A percentile compares a stretch with the other conserved stretches of the same genome.
Conservation (phyloP, 805 yeast species). For the Lipomyces anomalus region DNA sequence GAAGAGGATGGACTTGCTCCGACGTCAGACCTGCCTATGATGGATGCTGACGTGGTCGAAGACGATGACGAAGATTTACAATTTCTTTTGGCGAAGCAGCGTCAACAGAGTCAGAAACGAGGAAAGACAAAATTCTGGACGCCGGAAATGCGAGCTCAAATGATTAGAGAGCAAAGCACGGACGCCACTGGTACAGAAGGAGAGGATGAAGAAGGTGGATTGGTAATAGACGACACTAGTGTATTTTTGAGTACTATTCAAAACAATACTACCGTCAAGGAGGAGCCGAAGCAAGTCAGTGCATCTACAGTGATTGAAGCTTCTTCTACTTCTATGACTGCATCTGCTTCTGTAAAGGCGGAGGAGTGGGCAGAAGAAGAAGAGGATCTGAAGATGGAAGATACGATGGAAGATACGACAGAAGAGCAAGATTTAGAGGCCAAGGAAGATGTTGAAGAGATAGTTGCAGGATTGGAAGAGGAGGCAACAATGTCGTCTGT, state of each 20-base stretch:
- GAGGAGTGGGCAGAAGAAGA: constrained; percentile 2
- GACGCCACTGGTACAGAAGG: constrained; percentile 15
- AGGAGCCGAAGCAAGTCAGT: constrained; percentile 5
- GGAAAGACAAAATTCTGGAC: constrained; percentile 14
- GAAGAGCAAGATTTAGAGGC: constrained; percentile 4
- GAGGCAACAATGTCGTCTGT: constrained; percentile 26
- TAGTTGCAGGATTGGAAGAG: constrained; percentile 13
- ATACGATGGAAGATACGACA: constrained; percentile 8
- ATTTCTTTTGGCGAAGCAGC: constrained; percentile 27
- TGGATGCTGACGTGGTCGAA: constrained; percentile 29
- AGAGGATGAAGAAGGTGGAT: constrained; percentile 26
- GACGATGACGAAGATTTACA: constrained; percentile 39
- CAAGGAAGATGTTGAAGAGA: constrained; percentile 16
- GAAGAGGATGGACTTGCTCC: constrained; percentile 29
- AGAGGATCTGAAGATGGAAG: not conserved
- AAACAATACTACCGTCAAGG: not conserved
- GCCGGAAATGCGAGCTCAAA: constrained; percentile 30
- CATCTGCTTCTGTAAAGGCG: constrained; percentile 8
- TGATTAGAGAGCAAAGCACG: constrained; percentile 30
- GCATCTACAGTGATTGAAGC: constrained; percentile 21
- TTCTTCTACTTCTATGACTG: constrained; percentile 5
- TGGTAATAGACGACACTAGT: constrained; percentile 41
- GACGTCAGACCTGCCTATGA: constrained; percentile 26
- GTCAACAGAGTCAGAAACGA: constrained; percentile 33
- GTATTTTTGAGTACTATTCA: constrained; percentile 29